Base-by-base conservation (phyloP, 2,329 filamentous ascomycete species). In the Penicillium glabrum region DNA sequence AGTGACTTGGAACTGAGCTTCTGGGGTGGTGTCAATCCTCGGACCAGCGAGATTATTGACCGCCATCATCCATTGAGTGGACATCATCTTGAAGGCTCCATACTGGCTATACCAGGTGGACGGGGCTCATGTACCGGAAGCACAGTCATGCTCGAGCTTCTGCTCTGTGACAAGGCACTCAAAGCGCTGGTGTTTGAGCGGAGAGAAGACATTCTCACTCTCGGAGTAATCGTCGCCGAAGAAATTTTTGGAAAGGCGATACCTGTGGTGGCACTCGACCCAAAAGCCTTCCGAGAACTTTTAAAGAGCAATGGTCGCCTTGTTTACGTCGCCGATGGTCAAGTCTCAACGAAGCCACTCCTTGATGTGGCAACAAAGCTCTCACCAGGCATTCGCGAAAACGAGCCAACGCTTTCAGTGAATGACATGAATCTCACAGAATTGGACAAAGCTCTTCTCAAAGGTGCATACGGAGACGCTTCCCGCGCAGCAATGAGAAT, bases 41-140 rank as follows among this genome's bases (percentile, higher is more conserved):
- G 67, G 3, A 79, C 73, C 0, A 77, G 80, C 35, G 59, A 71
- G 13, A 67, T 82, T 1, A 74, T 80, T 46, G 80, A 82, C 53
- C 70, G 67, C 1, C 76, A 78, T 39, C 78, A 81, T 52, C 74
- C 75, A 0, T 61, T 82, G 2, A 61, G 60, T 7, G 77, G 77
- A 0, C 33, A 65, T 6, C 59, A 48, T 16, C 54, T 81, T 0
- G 60, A 68, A 3, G 66, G 64, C 11, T 63, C 64, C 0, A 63
- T 81, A 1, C 67, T 82, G 0, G 79, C 75, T 1, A 77, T 81
- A 14, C 79, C 80, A 0, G 66, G 73, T 19, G 73, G 79, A n/a
- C 73, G 79, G 21, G 79, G 79, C 2, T 82, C 80, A 7, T 82
- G 78, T 43, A 72, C 76, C 0, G 80, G 78, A 0, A 81, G 79